Evolutionary conservation across 2,329 filamentous ascomycete genomes (phyloP).

Genomic region (Clarireedia hainanense): DNA sequence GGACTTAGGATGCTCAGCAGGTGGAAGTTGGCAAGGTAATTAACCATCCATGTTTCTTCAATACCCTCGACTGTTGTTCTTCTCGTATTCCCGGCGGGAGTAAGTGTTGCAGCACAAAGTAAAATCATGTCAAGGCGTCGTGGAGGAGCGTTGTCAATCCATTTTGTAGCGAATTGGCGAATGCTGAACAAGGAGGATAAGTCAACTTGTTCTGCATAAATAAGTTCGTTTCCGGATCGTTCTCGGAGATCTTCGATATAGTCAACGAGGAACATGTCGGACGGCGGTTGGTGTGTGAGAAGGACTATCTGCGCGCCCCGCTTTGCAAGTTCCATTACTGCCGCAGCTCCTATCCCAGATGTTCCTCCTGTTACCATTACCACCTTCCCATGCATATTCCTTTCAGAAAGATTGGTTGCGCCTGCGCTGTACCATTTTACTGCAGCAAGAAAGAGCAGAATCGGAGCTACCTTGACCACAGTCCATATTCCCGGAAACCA

Average conservation of each 20-base stretch:
- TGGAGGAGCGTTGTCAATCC: conserved; percentile 92
- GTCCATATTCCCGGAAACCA: conserved; percentile 30
- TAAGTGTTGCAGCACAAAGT: conserved; percentile 73
- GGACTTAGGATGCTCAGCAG: conserved; percentile 85
- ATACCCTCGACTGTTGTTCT: conserved; percentile 67
- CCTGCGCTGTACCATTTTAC: conserved; percentile 76
- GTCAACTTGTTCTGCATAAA: conserved; percentile 94
- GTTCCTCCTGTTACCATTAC: conserved; percentile 91
- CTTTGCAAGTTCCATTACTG: conserved; percentile 64
- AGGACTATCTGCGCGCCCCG: conserved; percentile 88
- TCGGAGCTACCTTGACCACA: conserved; percentile 44
- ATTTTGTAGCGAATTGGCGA: conserved; percentile 88
- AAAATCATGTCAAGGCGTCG: conserved; percentile 85
- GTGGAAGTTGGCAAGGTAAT: conserved; percentile 94
- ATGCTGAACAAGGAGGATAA: conserved; percentile 83
- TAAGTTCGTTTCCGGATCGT: conserved; percentile 71
- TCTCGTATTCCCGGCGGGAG: conserved; percentile 55
- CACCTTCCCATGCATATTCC: conserved; percentile 87
- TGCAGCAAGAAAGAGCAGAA: conserved; percentile 44
- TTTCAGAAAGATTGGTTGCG: conserved; percentile 63
- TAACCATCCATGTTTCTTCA: conserved; percentile 87
- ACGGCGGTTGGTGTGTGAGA: conserved; percentile 72
- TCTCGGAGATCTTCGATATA: conserved; percentile 83
- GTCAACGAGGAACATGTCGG: conserved; percentile 84
- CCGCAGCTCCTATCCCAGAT: conserved; percentile 77